Evolutionary conservation across 805 yeast genomes (phyloP), one percentile per base, ranked within the genome.

Genomic region (Ogataea corticis): DNA sequence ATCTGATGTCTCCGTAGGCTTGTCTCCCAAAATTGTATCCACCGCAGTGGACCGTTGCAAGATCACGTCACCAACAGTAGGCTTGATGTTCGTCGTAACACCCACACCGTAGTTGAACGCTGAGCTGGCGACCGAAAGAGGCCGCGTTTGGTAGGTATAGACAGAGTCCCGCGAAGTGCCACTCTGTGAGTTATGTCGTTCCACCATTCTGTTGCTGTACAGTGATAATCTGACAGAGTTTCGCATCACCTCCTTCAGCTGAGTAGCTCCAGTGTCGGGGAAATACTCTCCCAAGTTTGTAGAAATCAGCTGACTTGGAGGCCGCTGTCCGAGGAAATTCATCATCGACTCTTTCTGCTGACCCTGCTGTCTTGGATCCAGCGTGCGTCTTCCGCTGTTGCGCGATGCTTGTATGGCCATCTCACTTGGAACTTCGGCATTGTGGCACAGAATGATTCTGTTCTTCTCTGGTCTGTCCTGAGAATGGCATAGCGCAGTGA

Each of bases 281-380:
- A 94, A 94, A 63, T 87, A 92, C 51, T 91, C 96, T 2, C 90
- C 84, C 52, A 92, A 70, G 59, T 92, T 89, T 2, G 91, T 82
- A 1, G 97, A 87, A 49, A 92, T 94, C 55, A 91, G 76, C 60
- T 89, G 96, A 48, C 94, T 83, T 1, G 98, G 91, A 6, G 99
- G 99, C 58, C 99, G 75, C 63, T 88, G 96, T 18, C 95, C 95
- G 64, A 84, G 83, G 48, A 87, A 76, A 44, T 70, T 73, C 45
- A 79, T 71, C 55, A 76, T 32, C 3, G 45, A 49, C 2, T 49
- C 33, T 54, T 38, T 33, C 5, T 21, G 25, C 9, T 21, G 25
- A 6, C 9, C 9, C 25, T 21, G 25, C 25, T 39, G 42, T 2
- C 41, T 42, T 9, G 35, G 18, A 4, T 14, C 21, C 3, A 42